Percentiles rank a stretch among this genome's conserved stretches.
phyloP scores from a whole-genome alignment of 176 grass and related monocot genomes.

The Eragrostis nindensis region DNA sequence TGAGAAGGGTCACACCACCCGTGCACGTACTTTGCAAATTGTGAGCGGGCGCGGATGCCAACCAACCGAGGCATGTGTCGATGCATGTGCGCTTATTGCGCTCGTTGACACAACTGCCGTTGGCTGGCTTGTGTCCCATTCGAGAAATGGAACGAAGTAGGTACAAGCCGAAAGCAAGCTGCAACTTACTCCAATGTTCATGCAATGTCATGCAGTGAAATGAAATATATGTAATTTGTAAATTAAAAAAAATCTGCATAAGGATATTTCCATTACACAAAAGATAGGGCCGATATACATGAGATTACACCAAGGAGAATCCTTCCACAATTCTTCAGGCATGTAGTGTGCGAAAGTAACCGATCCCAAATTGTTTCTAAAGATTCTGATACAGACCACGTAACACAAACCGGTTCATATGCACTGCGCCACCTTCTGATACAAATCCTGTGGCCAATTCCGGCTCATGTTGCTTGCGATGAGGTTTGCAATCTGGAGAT shows the following conservation, averaged over 20 bases:
- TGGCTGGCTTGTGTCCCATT: neutral
- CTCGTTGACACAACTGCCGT: too few relatives aligned
- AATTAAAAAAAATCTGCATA: constrained; percentile 1
- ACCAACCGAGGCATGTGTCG: neutral
- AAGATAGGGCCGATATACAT: neutral
- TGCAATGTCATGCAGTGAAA: neutral
- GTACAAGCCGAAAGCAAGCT: neutral
- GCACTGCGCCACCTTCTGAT: constrained; percentile 84
- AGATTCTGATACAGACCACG: constrained; percentile 19
- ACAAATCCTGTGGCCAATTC: constrained; percentile 97
- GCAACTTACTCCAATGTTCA: neutral
- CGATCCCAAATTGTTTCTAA: neutral
- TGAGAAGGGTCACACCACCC: neutral
- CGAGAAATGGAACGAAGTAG: neutral
- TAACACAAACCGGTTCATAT: constrained; percentile 56
- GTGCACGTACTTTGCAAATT: neutral
- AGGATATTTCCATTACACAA: constrained; percentile 4
- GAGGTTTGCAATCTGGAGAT: constrained; percentile 80
- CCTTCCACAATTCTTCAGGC: neutral
- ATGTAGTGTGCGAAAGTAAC: neutral
- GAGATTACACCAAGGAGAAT: neutral
- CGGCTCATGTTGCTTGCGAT: constrained; percentile 88
- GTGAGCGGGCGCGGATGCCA: neutral
- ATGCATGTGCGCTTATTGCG: too few relatives aligned
- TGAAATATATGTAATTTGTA: neutral